Conservation (phyloP, 305 asterid genomes). For the Rubia peregrina region DNA sequence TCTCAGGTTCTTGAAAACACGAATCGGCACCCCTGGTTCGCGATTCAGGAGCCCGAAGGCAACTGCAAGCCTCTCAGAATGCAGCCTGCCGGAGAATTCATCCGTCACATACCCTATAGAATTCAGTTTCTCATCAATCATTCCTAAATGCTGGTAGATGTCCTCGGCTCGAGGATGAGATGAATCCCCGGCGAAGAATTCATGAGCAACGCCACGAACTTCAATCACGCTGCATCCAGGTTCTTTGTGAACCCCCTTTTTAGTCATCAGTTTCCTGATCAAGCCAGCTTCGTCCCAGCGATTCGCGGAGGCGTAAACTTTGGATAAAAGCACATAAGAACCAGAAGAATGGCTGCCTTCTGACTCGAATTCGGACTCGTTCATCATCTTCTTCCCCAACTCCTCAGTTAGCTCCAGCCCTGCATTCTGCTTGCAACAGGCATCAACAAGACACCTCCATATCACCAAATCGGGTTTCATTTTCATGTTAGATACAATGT, state of each 20-base stretch:
- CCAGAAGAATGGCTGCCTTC: slow-evolving; percentile 35
- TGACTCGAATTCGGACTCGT: slow-evolving; percentile 23
- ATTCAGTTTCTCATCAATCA: slow-evolving; percentile 44
- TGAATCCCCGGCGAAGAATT: slow-evolving; percentile 70
- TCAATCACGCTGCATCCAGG: slow-evolving; percentile 76
- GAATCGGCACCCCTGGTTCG: slow-evolving; percentile 42
- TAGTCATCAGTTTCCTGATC: slow-evolving; percentile 55
- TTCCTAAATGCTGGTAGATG: slow-evolving; percentile 38
- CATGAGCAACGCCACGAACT: slow-evolving; percentile 51
- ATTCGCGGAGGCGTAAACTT: slow-evolving; percentile 55
- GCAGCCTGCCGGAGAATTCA: slow-evolving; percentile 43
- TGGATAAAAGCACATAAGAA: slow-evolving; percentile 63
- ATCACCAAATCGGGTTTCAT: slow-evolving; percentile 68
- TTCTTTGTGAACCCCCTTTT: slow-evolving; percentile 53
- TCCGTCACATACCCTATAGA: slow-evolving; percentile 45
- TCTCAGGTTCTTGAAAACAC: slow-evolving; percentile 58
- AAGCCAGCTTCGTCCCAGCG: slow-evolving; percentile 68
- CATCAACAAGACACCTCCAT: slow-evolving; percentile 75
- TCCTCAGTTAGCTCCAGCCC: slow-evolving; percentile 45
- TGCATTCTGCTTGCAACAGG: slow-evolving; percentile 43
- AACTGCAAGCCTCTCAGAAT: slow-evolving; percentile 66
- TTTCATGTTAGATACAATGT: slow-evolving; percentile 49
- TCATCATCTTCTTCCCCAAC: slow-evolving; percentile 35
- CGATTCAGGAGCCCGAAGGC: slow-evolving; percentile 55
- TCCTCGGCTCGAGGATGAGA: slow-evolving; percentile 47